phyloP scores from a whole-genome alignment of 208 protist species.

The Phytomonas sp. region DNA sequence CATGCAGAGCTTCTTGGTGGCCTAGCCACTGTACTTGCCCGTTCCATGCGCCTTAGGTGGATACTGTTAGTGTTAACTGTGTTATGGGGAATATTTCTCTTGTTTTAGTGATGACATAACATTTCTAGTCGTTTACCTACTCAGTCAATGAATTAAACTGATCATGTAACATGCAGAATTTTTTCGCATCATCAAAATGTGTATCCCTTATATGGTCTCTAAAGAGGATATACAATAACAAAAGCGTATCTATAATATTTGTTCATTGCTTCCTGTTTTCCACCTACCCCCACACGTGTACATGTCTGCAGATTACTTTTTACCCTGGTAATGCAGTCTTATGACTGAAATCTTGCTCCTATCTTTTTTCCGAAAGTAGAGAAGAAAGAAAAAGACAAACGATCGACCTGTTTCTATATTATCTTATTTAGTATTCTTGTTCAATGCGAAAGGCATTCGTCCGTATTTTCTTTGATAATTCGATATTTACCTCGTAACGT shows the following conservation, averaged over 20 bases:
- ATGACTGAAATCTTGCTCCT: background rate
- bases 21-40: background rate
- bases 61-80: background rate
- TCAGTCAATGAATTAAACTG: background rate
- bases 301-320: background rate
- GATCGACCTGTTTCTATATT: background rate
- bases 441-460: background rate
- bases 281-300: background rate
- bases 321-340: background rate
- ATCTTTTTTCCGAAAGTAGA: background rate
- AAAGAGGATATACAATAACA: background rate
- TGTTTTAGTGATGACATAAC: background rate
- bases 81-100: background rate
- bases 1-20: background rate
- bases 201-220: background rate
- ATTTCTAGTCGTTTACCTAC: background rate
- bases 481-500: background rate
- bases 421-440: background rate
- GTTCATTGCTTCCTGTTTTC: background rate
- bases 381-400: background rate
- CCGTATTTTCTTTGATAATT: background rate
- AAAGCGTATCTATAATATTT: background rate
- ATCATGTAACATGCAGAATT: background rate
- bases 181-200: background rate
- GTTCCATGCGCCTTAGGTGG: background rate